These are phyloP conservation scores for Cryptococcus floricola DNA, from an alignment of 1,284 basidiomycete genomes.

Conservation along the genomic window DNA sequence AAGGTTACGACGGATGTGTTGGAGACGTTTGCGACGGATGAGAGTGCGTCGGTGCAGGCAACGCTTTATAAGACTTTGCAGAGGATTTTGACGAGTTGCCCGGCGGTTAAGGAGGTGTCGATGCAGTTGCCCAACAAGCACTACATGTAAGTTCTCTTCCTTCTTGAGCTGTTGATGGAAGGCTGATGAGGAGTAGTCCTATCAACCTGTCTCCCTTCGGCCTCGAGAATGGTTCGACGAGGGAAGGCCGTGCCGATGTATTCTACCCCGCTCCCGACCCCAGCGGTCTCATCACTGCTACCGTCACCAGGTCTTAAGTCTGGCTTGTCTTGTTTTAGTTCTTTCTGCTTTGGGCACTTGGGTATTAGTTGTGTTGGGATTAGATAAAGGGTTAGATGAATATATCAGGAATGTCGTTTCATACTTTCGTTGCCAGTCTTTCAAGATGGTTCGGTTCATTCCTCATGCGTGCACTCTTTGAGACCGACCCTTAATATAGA, in stretches of 20 bases:
- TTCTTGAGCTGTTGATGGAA: background rate
- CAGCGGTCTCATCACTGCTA: slow-evolving; percentile 52
- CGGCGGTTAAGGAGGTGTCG: slow-evolving; percentile 59
- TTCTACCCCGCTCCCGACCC: slow-evolving; percentile 76
- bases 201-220: slow-evolving; percentile 45
- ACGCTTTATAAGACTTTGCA: slow-evolving; percentile 87
- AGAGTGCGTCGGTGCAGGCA: slow-evolving; percentile 89
- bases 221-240: slow-evolving; percentile 52
- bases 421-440: background rate
- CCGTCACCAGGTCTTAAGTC: slow-evolving; percentile 47
- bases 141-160: slow-evolving; percentile 59
- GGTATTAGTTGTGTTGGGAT: background rate
- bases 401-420: background rate
- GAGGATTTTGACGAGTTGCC: slow-evolving; percentile 64
- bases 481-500: background rate
- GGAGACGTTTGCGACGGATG: slow-evolving; percentile 77
- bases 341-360: background rate
- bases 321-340: background rate
- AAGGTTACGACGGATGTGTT: slow-evolving; percentile 67
- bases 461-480: background rate
- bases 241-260: slow-evolving; percentile 69
- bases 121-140: slow-evolving; percentile 92
- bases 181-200: slow-evolving; percentile 20
- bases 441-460: background rate
- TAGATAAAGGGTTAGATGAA: background rate